These are phyloP conservation scores for Aspergillus phoenicis DNA, from an alignment of 2,329 filamentous ascomycete genomes.

Conservation along the genomic window DNA sequence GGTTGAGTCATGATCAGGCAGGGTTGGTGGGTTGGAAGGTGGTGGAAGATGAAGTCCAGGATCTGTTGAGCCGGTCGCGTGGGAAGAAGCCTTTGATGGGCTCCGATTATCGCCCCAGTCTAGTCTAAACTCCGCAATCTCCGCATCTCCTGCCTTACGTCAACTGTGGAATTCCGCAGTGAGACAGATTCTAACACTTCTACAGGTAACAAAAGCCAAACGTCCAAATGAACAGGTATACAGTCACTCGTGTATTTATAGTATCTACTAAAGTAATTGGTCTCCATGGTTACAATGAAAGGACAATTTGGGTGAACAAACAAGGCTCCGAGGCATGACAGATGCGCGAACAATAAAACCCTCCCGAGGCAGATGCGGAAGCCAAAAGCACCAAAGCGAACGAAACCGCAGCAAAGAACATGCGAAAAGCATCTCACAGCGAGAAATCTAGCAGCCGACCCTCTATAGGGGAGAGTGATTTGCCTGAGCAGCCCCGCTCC, in stretches of 20 bases:
- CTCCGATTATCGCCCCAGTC: conserved; percentile 23
- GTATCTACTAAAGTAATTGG: conserved; percentile 21
- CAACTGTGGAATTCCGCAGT: not conserved
- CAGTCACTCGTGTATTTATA: conserved; percentile 17
- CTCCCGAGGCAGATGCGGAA: conserved; percentile 9
- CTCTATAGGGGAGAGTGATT: conserved; percentile 15
- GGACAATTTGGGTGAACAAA: conserved; percentile 11
- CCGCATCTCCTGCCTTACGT: conserved; percentile 17
- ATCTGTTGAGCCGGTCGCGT: conserved; percentile 4
- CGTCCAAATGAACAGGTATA: not conserved
- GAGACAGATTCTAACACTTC: not conserved
- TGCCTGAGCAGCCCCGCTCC: conserved; percentile 16
- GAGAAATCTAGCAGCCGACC: conserved; percentile 21
- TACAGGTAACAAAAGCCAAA: not conserved
- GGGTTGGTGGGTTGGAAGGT: not conserved
- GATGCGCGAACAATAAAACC: conserved; percentile 8
- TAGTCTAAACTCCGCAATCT: conserved; percentile 28
- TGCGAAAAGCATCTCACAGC: not conserved
- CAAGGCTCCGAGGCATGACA: conserved; percentile 2
- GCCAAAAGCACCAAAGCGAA: conserved; percentile 8
- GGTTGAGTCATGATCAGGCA: conserved; percentile 12
- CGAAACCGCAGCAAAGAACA: conserved; percentile 11
- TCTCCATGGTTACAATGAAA: conserved; percentile 14
- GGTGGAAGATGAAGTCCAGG: not conserved
- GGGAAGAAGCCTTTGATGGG: conserved; percentile 16